A percentile compares a stretch with the other conserved stretches of the same genome.
Evolutionary conservation across 2,329 filamentous ascomycete genomes (phyloP).

Genomic region (Aspergillus fischeri): DNA sequence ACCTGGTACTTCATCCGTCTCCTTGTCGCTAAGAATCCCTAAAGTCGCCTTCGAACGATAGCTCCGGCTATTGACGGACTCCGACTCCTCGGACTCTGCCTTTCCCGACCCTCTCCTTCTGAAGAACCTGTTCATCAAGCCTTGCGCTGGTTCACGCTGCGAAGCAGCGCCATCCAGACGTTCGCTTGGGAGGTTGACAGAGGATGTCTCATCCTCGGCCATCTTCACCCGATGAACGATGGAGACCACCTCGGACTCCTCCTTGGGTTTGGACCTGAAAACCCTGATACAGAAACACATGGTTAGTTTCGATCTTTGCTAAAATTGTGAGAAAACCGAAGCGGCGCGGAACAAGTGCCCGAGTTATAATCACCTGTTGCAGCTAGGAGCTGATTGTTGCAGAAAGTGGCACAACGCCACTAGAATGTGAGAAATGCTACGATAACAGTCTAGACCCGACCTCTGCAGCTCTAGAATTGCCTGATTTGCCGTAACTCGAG

Average conservation of each 20-base stretch:
- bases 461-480: neutral
- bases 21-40: constrained; percentile 76
- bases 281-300: neutral
- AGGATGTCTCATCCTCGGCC: neutral
- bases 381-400: neutral
- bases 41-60: constrained; percentile 53
- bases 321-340: neutral
- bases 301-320: neutral
- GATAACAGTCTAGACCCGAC: neutral
- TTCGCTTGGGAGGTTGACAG: neutral
- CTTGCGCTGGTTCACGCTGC: constrained; percentile 1
- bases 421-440: neutral
- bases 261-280: neutral
- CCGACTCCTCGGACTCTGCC: constrained; percentile 2
- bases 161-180: neutral
- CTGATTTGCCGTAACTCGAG: neutral
- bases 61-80: constrained; percentile 13
- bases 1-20: constrained; percentile 87
- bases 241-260: neutral
- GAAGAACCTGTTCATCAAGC: constrained; percentile 21
- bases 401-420: neutral
- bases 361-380: neutral
- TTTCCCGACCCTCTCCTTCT: constrained; percentile 3
- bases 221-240: neutral
- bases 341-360: neutral